phyloP scores from a whole-genome alignment of 106 monocot genomes.

The Acanthochlamys bracteata region DNA sequence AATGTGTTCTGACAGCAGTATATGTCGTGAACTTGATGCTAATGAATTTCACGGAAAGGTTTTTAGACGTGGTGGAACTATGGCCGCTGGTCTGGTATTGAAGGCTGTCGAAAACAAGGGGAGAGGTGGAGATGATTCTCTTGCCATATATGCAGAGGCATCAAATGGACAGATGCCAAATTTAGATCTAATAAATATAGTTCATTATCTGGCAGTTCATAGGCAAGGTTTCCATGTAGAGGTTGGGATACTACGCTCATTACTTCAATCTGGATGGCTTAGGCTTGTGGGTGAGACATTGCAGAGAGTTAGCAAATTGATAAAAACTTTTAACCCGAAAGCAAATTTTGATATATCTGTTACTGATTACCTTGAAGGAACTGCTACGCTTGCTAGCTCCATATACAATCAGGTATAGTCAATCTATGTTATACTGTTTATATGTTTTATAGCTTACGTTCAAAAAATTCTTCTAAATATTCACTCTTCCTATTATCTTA shows the following conservation, averaged over 20 bases:
- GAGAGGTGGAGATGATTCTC: conserved; percentile 42
- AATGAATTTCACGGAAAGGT: conserved; percentile 14
- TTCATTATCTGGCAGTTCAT: conserved; percentile 76
- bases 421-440: neutral
- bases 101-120: conserved; percentile 49
- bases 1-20: conserved; percentile 25
- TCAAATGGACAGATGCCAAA: conserved; percentile 99
- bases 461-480: neutral
- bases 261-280: conserved; percentile 39
- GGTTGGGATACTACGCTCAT: conserved; percentile 35
- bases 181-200: conserved; percentile 82
- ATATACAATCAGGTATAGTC: conserved; percentile 69
- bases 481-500: conserved; percentile 2
- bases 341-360: conserved; percentile 51
- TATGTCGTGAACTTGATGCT: conserved; percentile 4
- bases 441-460: neutral
- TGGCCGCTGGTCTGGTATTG: conserved; percentile 77
- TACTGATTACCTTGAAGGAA: conserved; percentile 66
- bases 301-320: conserved; percentile 33
- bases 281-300: conserved; percentile 48
- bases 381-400: conserved; percentile 72
- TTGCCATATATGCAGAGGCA: conserved; percentile 78
- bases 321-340: conserved; percentile 45
- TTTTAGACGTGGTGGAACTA: conserved; percentile 85
- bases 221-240: conserved; percentile 72